Conservation (phyloP, 73 alveolate species). For the Halteria grandinella region DNA sequence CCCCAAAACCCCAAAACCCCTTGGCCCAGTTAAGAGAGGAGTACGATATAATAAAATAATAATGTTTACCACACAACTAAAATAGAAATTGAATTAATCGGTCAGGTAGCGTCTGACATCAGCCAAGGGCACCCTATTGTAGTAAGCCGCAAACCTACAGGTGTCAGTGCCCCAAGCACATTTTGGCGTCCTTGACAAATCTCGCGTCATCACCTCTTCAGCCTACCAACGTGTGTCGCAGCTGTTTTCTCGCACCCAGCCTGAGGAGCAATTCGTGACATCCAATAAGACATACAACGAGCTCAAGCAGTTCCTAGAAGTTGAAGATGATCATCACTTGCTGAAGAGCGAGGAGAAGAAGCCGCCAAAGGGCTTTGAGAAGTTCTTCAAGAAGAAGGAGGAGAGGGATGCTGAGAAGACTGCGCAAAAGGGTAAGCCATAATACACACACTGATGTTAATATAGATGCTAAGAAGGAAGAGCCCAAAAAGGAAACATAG, state of each 20-base stretch:
- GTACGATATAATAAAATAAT: not conserved
- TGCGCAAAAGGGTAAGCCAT: not conserved
- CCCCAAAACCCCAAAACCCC: too few species aligned
- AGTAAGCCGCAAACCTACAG: not conserved
- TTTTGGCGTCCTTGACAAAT: not conserved
- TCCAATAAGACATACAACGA: too few species aligned
- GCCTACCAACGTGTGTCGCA: not conserved
- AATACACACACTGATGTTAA: not conserved
- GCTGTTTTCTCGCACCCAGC: not conserved
- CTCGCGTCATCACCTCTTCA: not conserved
- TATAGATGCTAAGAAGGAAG: not conserved
- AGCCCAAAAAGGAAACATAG: conserved; percentile 5
- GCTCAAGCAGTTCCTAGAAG: too few species aligned
- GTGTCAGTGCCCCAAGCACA: not conserved
- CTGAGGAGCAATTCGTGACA: too few species aligned
- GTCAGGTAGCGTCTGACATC: not conserved
- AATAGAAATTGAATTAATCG: conserved; percentile 1
- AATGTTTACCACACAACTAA: conserved; percentile 54
- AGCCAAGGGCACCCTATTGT: not conserved
- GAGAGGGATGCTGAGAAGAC: conserved; percentile 3
- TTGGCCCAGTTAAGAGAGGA: not conserved
- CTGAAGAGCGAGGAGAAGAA: conserved; percentile 12
- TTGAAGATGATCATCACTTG: too few species aligned
- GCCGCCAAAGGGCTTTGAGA: conserved; percentile 75
- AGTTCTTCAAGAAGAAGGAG: conserved; percentile 59